Evolutionary conservation across 345 rosid species (phyloP).

Genomic region (Lumnitzera littorea): DNA sequence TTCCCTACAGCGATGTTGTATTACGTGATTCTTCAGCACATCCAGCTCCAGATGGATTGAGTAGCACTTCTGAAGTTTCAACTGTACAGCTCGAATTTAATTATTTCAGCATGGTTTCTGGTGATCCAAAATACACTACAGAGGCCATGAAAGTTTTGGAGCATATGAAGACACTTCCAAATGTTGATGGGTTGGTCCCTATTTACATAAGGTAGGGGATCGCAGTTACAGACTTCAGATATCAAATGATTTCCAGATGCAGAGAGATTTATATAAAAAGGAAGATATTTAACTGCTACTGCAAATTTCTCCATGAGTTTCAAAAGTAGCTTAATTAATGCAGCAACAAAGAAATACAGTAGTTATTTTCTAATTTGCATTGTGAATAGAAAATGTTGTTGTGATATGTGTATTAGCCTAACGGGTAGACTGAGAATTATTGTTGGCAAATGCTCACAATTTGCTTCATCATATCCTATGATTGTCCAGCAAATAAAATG

Average conservation of each 20-base stretch:
- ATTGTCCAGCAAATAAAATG: too few relatives aligned
- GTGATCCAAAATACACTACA: constrained; percentile 76
- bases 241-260: background rate
- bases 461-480: too few relatives aligned
- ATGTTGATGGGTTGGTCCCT: constrained; percentile 89
- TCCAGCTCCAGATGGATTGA: constrained; percentile 82
- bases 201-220: constrained; percentile 78
- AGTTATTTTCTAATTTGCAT: too few relatives aligned
- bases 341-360: too few relatives aligned
- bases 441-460: too few relatives aligned
- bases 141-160: constrained; percentile 93
- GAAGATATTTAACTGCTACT: too few relatives aligned
- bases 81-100: constrained; percentile 94
- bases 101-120: constrained; percentile 78
- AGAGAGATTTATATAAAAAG: too few relatives aligned
- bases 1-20: constrained; percentile 82
- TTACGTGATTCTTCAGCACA: constrained; percentile 68
- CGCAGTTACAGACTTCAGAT: constrained; percentile 1
- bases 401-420: too few relatives aligned
- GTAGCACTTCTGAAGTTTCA: constrained; percentile 93
- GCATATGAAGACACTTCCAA: constrained; percentile 77
- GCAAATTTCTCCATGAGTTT: too few relatives aligned
- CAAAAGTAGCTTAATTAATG: too few relatives aligned
- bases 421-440: too few relatives aligned
- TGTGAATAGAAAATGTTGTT: too few relatives aligned